Evolutionary conservation across 1,139 yeast species (phyloP), one percentile per base, ranked within the genome.

Genomic region (Geotrichum bryndzae): DNA sequence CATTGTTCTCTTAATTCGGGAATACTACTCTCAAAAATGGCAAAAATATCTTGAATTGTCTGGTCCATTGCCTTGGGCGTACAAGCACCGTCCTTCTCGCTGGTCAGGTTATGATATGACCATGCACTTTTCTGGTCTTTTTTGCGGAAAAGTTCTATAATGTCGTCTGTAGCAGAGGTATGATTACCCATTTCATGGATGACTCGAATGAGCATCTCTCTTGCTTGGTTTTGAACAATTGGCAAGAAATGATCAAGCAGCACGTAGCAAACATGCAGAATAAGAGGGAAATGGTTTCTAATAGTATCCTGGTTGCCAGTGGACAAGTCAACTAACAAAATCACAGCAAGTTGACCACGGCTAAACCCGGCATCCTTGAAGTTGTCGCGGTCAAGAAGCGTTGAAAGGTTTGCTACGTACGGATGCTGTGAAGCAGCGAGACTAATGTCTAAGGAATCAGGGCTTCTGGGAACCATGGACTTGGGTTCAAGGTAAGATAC

Each of bases 1-100:
- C 99, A 90, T 60, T 86, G 87, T 58, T 82, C 83, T 69, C 87
- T 95, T 33, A 92, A 76, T 2, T 79, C 80, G 0, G 86, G 84
- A 8, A 76, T 73, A 0, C 75, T 68, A 0, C 78, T 78, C 3
- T 80, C 72, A 69, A 91, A 84, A 1, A 88, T 80, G 35, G 80
- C 82, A 51, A 91, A 72, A 1, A 88, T 80, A 62, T 83, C 84
- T 63, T 91, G 78, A 6, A 90, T 86, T 64, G 92, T 77, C n/a
- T 80, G 74, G 68, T 89, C 95, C 97, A 95, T 91, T 53, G 84
- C 84, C 66, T 85, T 86, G 0, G 99, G 98, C 0, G 96, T 90
- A 53, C 95, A 79, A 0, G 96, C 95, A 0, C 96, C 94, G 63
- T 82, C 83, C 66, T 85, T 87, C 67, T 87, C 94, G 64, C 85